Percentiles rank a stretch among this genome's conserved stretches.
Evolutionary conservation across 2,329 filamentous ascomycete genomes (phyloP).

Genomic region (Paracoccidioides brasiliensis): DNA sequence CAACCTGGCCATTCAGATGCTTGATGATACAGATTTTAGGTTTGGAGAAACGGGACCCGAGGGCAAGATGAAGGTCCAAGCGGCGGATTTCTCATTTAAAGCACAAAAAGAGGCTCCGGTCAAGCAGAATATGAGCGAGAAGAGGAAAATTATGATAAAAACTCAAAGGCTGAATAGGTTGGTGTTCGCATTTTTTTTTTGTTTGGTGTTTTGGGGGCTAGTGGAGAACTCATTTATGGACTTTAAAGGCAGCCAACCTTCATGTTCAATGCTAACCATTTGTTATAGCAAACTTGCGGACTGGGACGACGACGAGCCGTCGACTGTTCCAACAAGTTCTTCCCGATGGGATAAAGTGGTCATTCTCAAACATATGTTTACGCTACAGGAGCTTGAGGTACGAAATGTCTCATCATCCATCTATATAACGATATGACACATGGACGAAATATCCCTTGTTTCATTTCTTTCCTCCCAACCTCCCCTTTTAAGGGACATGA

Average conservation of each 20-base stretch:
- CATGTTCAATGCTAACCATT: conserved; percentile 11
- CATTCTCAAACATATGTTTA: conserved; percentile 88
- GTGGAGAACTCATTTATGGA: background rate
- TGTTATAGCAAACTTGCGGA: conserved; percentile 64
- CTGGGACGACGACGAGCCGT: conserved; percentile 83
- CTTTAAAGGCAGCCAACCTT: too few relatives aligned
- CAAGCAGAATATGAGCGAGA: conserved; percentile 50
- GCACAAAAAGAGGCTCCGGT: conserved; percentile 56
- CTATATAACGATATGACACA: background rate
- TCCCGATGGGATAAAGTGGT: conserved; percentile 64
- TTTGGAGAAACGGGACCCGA: conserved; percentile 39
- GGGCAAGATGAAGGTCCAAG: conserved; percentile 66
- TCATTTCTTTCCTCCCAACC: too few relatives aligned
- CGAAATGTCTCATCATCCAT: conserved; percentile 1
- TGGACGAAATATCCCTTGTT: too few relatives aligned
- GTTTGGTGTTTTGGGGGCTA: background rate
- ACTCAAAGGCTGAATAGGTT: conserved; percentile 71
- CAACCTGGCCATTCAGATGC: conserved; percentile 44
- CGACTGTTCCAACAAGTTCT: conserved; percentile 42
- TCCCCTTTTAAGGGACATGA: too few relatives aligned
- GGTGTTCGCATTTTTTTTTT: conserved; percentile 9
- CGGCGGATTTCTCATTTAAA: conserved; percentile 85
- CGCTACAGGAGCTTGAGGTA: conserved; percentile 61
- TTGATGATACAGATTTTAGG: conserved; percentile 55
- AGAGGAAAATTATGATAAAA: conserved; percentile 81